Conservation (phyloP, 2,329 filamentous ascomycete genomes). For the Lachnellula suecica region DNA sequence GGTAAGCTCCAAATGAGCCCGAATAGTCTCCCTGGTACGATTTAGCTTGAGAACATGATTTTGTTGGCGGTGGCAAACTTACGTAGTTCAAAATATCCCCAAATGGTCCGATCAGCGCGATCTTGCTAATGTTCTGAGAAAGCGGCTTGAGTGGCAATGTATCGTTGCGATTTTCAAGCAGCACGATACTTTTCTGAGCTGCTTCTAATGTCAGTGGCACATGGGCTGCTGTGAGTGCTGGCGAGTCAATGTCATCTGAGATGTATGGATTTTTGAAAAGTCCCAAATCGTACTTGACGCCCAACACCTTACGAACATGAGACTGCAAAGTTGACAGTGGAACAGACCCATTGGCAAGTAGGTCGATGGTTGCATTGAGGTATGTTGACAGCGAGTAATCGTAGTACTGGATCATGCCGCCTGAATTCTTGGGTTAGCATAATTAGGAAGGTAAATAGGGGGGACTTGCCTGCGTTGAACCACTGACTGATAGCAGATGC, state of each 20-base stretch:
- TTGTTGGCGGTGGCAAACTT: background rate
- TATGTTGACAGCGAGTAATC: constrained; percentile 41
- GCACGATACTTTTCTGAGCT: constrained; percentile 42
- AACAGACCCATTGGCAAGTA: constrained; percentile 38
- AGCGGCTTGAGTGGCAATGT: constrained; percentile 37
- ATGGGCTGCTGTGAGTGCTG: constrained; percentile 36
- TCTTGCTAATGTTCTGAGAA: constrained; percentile 32
- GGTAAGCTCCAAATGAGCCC: constrained; percentile 41
- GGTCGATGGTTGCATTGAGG: constrained; percentile 36
- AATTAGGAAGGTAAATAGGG: background rate
- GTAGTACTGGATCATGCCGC: constrained; percentile 43
- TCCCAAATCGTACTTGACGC: constrained; percentile 44
- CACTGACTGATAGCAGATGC: constrained; percentile 42
- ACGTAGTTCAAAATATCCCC: constrained; percentile 40
- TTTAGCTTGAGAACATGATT: background rate
- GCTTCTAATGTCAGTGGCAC: constrained; percentile 40
- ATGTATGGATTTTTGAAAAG: constrained; percentile 41
- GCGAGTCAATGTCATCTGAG: constrained; percentile 34
- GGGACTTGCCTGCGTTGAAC: constrained; percentile 39
- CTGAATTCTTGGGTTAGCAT: constrained; percentile 2
- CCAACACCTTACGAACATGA: constrained; percentile 37
- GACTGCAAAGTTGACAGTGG: constrained; percentile 36
- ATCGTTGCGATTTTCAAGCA: constrained; percentile 41
- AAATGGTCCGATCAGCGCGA: constrained; percentile 43
- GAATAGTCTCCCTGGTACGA: constrained; percentile 39